Conservation (phyloP, 164 flowering plant genomes). For the grape (Vitis vinifera) region ASM3070453v1 NC_081815.1:4709001-4709500, state of each 20-base stretch:
- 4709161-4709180: not conserved
- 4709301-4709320: not conserved
- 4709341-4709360: not conserved
- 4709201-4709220: constrained; percentile 70
- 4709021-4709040: constrained; percentile 49
- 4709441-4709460: not conserved
- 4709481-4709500: not conserved
- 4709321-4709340: not conserved
- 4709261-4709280: constrained; percentile 51
- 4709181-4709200: constrained; percentile 54
- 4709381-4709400: not conserved
- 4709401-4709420: not conserved
- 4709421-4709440: not conserved
- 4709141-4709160: not conserved
- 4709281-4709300: constrained; percentile 23
- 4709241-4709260: constrained; percentile 26
- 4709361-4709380: not conserved
- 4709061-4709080: constrained; percentile 44
- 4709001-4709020: constrained; percentile 68
- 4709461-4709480: not conserved
- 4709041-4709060: constrained; percentile 34
- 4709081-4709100: constrained; percentile 78
- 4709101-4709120: not conserved
- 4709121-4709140: not conserved
- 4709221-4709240: constrained; percentile 51